phyloP scores from a whole-genome alignment of 768 basidiomycete genomes.

The Mycena indigotica region DNA sequence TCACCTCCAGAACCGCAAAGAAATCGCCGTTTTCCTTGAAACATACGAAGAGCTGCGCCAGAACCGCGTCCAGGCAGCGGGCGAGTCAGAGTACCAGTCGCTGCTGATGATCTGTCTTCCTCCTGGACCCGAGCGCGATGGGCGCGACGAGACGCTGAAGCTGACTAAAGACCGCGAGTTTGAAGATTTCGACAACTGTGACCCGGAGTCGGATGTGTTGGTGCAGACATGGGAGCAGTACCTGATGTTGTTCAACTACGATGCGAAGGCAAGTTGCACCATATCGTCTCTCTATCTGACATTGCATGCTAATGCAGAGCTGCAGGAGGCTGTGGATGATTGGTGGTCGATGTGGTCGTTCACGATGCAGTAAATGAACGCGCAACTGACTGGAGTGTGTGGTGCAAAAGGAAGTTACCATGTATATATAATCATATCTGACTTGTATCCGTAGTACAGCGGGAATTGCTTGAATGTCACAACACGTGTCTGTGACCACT shows the following conservation, averaged over 20 bases:
- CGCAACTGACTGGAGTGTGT: too few species aligned
- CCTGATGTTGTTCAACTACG: constrained; percentile 3
- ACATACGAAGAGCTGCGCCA: constrained; percentile 52
- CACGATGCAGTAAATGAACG: neutral
- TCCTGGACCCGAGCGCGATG: constrained; percentile 5
- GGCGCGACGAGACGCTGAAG: constrained; percentile 5
- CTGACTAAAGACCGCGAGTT: constrained; percentile 7
- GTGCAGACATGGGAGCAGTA: constrained; percentile 15
- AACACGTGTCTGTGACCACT: too few species aligned
- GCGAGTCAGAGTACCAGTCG: constrained; percentile 11
- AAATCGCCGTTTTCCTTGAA: constrained; percentile 44
- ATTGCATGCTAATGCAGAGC: neutral
- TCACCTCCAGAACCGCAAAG: constrained; percentile 38
- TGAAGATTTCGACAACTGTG: constrained; percentile 14
- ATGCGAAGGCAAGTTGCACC: neutral
- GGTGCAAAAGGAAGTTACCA: too few species aligned
- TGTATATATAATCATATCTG: too few species aligned
- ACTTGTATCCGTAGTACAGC: too few species aligned
- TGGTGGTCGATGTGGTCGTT: neutral
- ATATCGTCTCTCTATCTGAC: neutral
- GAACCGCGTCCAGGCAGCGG: constrained; percentile 28
- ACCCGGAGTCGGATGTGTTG: neutral
- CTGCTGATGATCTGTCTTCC: constrained; percentile 12
- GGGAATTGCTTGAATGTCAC: too few species aligned
- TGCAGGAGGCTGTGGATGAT: neutral